Evolutionary conservation across 805 yeast species (phyloP).

Genomic region (Yarrowia bubula): DNA sequence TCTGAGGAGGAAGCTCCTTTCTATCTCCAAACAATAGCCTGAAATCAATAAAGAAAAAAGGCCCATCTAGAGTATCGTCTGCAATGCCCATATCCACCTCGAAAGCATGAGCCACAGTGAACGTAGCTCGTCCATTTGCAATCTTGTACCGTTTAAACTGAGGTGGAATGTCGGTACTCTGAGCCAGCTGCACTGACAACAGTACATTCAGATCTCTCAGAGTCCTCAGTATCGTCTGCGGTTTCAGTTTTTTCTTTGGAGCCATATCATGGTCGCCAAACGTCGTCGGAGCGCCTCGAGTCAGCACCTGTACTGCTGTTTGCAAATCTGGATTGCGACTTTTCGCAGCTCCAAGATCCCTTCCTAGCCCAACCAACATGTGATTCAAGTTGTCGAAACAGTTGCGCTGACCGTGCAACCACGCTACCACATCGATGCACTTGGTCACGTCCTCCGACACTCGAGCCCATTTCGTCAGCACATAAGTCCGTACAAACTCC

Average conservation of each 20-base stretch:
- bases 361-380: conserved; percentile 65
- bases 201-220: conserved; percentile 68
- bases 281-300: conserved; percentile 71
- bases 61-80: conserved; percentile 57
- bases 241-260: conserved; percentile 49
- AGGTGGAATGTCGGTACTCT: conserved; percentile 55
- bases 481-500: conserved; percentile 80
- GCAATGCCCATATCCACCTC: conserved; percentile 76
- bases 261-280: conserved; percentile 49
- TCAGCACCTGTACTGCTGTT: conserved; percentile 82
- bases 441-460: conserved; percentile 67
- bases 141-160: conserved; percentile 63
- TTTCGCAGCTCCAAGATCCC: conserved; percentile 80
- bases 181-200: conserved; percentile 72
- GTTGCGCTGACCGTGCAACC: conserved; percentile 78
- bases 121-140: conserved; percentile 71
- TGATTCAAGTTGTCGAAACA: conserved; percentile 61
- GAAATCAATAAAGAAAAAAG: conserved; percentile 77
- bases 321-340: conserved; percentile 86
- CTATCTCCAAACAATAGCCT: conserved; percentile 51
- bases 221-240: conserved; percentile 57
- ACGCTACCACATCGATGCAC: conserved; percentile 81
- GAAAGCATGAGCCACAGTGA: conserved; percentile 62
- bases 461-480: conserved; percentile 83
- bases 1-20: conserved; percentile 33